A percentile compares a stretch with the other conserved stretches of the same genome.
Evolutionary conservation across 352 stramenopile species (phyloP).

Genomic region (Thalassiosira livingstoniorum): DNA sequence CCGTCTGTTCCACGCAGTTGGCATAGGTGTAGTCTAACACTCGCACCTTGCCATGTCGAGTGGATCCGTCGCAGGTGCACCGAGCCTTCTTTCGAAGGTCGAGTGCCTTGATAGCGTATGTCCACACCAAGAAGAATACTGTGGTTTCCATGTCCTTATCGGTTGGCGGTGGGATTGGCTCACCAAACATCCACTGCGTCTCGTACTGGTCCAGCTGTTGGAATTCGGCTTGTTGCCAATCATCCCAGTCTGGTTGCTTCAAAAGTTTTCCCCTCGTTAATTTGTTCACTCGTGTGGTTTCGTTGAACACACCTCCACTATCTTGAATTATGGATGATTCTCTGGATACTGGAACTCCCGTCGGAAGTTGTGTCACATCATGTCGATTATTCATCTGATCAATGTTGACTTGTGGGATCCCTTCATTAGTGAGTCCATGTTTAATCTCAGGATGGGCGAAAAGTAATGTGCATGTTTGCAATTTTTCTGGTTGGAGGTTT

Average conservation of each 20-base stretch:
- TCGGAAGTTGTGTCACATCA: too few species aligned
- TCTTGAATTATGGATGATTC: not conserved
- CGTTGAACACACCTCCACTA: too few species aligned
- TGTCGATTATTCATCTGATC: conserved; percentile 37
- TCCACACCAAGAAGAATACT: not conserved
- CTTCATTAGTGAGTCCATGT: conserved; percentile 22
- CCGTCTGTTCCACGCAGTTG: conserved; percentile 51
- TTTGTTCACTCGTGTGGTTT: not conserved
- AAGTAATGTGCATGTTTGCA: not conserved
- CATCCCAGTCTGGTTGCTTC: conserved; percentile 42
- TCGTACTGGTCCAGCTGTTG: conserved; percentile 59
- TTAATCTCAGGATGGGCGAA: conserved; percentile 30
- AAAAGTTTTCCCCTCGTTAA: conserved; percentile 21
- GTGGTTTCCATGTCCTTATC: too few species aligned
- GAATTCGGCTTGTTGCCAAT: conserved; percentile 45
- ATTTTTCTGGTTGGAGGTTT: not conserved
- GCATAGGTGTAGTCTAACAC: conserved; percentile 45
- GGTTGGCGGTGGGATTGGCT: not conserved
- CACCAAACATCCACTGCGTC: conserved; percentile 56
- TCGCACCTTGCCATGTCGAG: conserved; percentile 19
- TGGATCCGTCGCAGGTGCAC: not conserved
- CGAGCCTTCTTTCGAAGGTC: not conserved
- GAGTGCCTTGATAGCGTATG: not conserved
- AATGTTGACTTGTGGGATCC: conserved; percentile 27
- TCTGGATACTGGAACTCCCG: not conserved